These are phyloP conservation scores for Arachis hypogaea DNA, from an alignment of 306 rosid species.

Conservation along the genomic window DNA sequence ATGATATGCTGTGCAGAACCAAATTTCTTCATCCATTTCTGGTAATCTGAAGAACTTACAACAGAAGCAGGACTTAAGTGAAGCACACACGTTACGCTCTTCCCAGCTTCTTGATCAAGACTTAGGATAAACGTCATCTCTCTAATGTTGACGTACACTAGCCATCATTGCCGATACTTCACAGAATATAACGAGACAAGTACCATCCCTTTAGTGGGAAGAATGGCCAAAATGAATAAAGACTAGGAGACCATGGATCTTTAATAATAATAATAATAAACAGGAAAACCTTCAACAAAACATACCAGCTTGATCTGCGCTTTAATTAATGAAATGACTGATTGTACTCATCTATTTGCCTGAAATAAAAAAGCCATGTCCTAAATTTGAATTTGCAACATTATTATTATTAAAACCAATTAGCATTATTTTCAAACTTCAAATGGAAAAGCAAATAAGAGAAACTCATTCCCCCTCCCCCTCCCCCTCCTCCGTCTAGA, in stretches of 20 bases:
- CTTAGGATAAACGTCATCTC: background rate
- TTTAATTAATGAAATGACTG: conserved; percentile 81
- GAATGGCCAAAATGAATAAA: conserved; percentile 1
- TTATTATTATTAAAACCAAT: background rate
- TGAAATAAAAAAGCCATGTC: conserved; percentile 40
- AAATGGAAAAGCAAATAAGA: conserved; percentile 2
- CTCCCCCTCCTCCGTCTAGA: background rate
- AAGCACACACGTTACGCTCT: conserved; percentile 69
- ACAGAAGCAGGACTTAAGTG: conserved; percentile 58
- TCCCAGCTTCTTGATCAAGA: conserved; percentile 55
- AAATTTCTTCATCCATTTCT: conserved; percentile 83
- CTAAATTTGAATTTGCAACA: conserved; percentile 28
- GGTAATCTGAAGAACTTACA: conserved; percentile 61
- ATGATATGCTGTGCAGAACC: conserved; percentile 80
- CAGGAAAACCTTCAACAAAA: conserved; percentile 12
- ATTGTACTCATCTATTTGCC: conserved; percentile 86
- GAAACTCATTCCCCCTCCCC: background rate
- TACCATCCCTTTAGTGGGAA: conserved; percentile 16
- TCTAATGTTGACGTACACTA: background rate
- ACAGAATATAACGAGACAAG: conserved; percentile 8
- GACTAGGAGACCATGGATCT: background rate
- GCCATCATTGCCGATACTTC: background rate
- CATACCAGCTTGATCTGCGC: conserved; percentile 93
- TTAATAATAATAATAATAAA: too few relatives aligned
- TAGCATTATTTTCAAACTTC: conserved; percentile 2